phyloP scores from a whole-genome alignment of 331 rosid genomes.

The Cydonia oblonga region DNA sequence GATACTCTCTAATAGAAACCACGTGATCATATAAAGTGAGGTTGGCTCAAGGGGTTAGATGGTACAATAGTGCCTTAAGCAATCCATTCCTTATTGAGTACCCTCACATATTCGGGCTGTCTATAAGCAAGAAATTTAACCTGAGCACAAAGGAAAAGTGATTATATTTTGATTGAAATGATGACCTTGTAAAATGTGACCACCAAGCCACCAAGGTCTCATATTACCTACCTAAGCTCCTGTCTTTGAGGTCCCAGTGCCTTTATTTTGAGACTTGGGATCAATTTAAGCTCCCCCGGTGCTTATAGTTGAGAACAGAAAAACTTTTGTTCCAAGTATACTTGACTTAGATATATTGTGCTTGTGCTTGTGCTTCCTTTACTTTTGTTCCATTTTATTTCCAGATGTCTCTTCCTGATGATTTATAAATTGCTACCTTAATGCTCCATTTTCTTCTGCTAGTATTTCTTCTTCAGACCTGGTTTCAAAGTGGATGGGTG shows the following conservation, averaged over 20 bases:
- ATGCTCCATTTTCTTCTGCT: conserved; percentile 16
- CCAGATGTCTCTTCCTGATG: not conserved
- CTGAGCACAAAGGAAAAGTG: not conserved
- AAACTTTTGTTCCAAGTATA: not conserved
- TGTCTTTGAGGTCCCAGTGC: not conserved
- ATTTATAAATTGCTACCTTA: too few species aligned
- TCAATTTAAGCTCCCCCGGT: not conserved
- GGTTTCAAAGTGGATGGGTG: conserved; percentile 99
- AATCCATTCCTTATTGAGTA: not conserved
- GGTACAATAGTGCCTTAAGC: not conserved
- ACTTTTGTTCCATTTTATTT: not conserved
- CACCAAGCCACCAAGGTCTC: not conserved
- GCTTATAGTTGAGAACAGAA: not conserved
- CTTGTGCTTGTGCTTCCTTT: not conserved
- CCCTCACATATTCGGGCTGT: not conserved
- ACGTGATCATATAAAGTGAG: not conserved
- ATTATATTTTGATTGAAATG: not conserved
- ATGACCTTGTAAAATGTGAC: not conserved
- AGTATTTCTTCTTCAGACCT: conserved; percentile 97
- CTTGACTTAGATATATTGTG: not conserved
- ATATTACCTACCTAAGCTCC: not conserved
- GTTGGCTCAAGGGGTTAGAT: not conserved
- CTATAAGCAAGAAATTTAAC: not conserved
- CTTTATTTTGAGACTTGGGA: not conserved
- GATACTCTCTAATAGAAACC: not conserved